Evolutionary conservation across 2,329 filamentous ascomycete genomes (phyloP), one percentile per base, ranked within the genome.

Genomic region (Nothopassalora personata): DNA sequence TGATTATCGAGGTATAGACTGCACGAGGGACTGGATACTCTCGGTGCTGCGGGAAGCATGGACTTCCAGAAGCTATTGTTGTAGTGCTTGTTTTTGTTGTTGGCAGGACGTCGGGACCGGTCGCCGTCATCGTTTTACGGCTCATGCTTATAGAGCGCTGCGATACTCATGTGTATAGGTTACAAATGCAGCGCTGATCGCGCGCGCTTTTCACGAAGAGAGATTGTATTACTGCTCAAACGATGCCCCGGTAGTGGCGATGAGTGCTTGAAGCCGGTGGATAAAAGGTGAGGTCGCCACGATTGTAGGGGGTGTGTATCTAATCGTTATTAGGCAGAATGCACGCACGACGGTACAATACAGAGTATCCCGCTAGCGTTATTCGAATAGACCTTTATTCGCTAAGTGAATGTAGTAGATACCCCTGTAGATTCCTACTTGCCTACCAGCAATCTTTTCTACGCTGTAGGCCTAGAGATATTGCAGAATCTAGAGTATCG

Each of bases 1-100:
- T 4, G 27, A 8, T 30, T 15, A 19, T 33, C 19, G 33, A 34
- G 23, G 18, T 30, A 30, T 51, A 9, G 18, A 4, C n/a, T 8
- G n/a, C 39, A 43, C 13, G 39, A 43, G 48, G 31, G 28, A 51
- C 50, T 36, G 50, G 50, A 53, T 53, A 53, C 50, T 34, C 36
- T 53, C 18, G 31, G 36, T 36, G 30, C 18, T 19, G 11, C 36
- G 50, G n/a, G 2, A 53, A 53, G 31, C n/a, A 39, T 53, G 50
- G 18, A 39, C 50, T 34, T 19, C 50, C 15, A 13, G 15, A 39
- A 19, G 50, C 50, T 53, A 34, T 39, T 53, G 50, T 39, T 23
- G 18, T 53, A 18, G 31, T 53, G 50, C 13, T 53, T 33, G 23
- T 33, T 33, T 33, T 10, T 53, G 8, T n/a, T 53, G 18, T 53